Base-by-base conservation (phyloP, 768 basidiomycete genomes). In the Jaapia argillacea region DNA sequence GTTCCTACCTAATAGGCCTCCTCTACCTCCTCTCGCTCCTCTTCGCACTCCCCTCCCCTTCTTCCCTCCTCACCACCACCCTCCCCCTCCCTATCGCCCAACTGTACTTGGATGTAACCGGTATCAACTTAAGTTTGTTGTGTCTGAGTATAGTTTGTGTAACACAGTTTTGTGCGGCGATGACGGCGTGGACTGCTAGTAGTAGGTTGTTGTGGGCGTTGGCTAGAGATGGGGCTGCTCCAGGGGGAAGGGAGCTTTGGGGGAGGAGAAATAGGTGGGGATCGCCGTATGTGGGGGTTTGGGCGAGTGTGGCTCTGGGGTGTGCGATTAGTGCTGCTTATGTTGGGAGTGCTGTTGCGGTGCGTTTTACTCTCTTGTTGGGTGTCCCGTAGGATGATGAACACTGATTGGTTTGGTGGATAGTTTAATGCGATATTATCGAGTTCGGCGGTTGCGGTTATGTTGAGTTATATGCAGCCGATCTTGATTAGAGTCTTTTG, bases 21-120 rank as follows among this genome's bases (percentile, higher is more conserved):
- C 66, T 59, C 14, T 77, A 76, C 59, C 72, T 77, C 71, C 70
- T 77, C 37, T 69, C 75, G 6, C 66, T 77, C 20, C 69, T 79
- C 40, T 77, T 76, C 55, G 67, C 73, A 28, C 68, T 77, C 25
- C 76, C 75, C 45, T 72, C 64, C 50, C 72, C 77, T 50, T 40
- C 66, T 2, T 65, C 50, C 42, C 68, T 79, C 4, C 72, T 75
- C 50, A 58, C 57, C 1, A 76, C 76, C 6, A 51, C 64, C 10
- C 73, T 65, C 47, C 72, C 75, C n/a, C 71, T 79, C 42, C 76
- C 76, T 4, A 76, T 38, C 48, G 74, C 75, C 13, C 75, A 78
- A 52, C 58, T 79, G 12, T 78, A 69, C 54, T 66, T 13, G 52
- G 53, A 44, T 54, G 54, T 40, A 7, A 21, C 22, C 10, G 37